Evolutionary conservation across 2,329 filamentous ascomycete genomes (phyloP).

Genomic region (Mollisia scopiformis): DNA sequence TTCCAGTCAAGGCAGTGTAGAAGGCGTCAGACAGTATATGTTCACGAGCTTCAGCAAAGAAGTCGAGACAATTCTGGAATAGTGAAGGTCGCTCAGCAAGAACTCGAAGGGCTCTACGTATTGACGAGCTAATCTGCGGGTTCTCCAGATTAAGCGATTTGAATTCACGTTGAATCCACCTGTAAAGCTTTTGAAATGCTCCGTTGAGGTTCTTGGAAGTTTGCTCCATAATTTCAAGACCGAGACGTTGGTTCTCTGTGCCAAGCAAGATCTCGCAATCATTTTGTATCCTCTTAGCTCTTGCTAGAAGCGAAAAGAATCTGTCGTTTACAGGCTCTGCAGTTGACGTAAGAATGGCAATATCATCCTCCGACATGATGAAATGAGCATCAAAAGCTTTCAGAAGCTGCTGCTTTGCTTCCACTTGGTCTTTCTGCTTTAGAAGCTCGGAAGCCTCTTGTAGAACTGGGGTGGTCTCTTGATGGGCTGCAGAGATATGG

Average conservation of each 20-base stretch:
- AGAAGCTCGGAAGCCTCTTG: slow-evolving; percentile 78
- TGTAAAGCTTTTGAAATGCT: slow-evolving; percentile 93
- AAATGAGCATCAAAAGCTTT: slow-evolving; percentile 82
- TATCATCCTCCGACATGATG: slow-evolving; percentile 79
- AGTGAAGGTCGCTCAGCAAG: slow-evolving; percentile 86
- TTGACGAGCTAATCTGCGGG: slow-evolving; percentile 84
- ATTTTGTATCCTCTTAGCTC: slow-evolving; percentile 83
- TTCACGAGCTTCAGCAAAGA: slow-evolving; percentile 89
- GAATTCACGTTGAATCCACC: slow-evolving; percentile 94
- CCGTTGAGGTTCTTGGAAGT: slow-evolving; percentile 84
- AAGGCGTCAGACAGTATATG: slow-evolving; percentile 87
- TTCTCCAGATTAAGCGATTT: slow-evolving; percentile 92
- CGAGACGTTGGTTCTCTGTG: slow-evolving; percentile 85
- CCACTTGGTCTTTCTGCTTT: slow-evolving; percentile 71
- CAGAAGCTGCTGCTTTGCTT: slow-evolving; percentile 79
- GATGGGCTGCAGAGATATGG: slow-evolving; percentile 75
- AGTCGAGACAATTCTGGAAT: slow-evolving; percentile 92
- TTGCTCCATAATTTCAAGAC: slow-evolving; percentile 88
- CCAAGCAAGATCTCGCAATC: slow-evolving; percentile 90
- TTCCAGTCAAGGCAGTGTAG: slow-evolving; percentile 83
- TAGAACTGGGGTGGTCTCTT: slow-evolving; percentile 73
- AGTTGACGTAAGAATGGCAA: slow-evolving; percentile 73
- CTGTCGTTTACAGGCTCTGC: slow-evolving; percentile 81
- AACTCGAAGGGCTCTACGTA: slow-evolving; percentile 81
- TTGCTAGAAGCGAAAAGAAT: slow-evolving; percentile 78